Conservation (phyloP, 225 moss, liverwort and hornwort genomes). For the Rhytidiadelphus loreus region DNA sequence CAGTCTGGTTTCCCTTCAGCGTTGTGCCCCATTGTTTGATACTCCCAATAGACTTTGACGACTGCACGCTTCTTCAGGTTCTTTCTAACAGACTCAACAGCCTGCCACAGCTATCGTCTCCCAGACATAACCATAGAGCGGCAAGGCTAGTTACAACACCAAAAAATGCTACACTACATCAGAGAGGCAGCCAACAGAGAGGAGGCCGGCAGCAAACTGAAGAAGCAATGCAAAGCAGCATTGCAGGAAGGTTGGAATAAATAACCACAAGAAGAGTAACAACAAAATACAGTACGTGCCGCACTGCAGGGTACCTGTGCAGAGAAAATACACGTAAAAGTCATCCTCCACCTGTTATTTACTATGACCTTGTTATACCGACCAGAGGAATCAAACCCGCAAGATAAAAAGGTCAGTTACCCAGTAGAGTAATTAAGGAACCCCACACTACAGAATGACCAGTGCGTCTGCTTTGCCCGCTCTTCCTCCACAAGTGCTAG, state of each 20-base stretch:
- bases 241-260: conserved; percentile 8
- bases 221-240: conserved; percentile 10
- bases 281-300: conserved; percentile 36
- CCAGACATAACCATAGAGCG: conserved; percentile 13
- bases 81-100: conserved; percentile 1
- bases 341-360: conserved; percentile 40
- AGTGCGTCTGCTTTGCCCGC: conserved; percentile 12
- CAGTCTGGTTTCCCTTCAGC: neutral
- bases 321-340: conserved; percentile 26
- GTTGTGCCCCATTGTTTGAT: neutral
- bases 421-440: conserved; percentile 19
- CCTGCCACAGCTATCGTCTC: conserved; percentile 16
- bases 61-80: conserved; percentile 13
- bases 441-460: conserved; percentile 22
- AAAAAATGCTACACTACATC: conserved; percentile 19
- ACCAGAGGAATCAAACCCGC: conserved; percentile 26
- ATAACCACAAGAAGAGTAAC: conserved; percentile 18
- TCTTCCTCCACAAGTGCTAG: conserved; percentile 18
- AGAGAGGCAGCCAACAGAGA: conserved; percentile 14
- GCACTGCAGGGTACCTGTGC: conserved; percentile 45
- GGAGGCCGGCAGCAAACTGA: neutral
- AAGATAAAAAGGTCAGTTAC: conserved; percentile 28
- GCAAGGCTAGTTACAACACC: conserved; percentile 15
- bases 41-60: conserved; percentile 7
- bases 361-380: conserved; percentile 19